phyloP scores from a whole-genome alignment of 163 green algal species.

The Scenedesmus sp. region DNA sequence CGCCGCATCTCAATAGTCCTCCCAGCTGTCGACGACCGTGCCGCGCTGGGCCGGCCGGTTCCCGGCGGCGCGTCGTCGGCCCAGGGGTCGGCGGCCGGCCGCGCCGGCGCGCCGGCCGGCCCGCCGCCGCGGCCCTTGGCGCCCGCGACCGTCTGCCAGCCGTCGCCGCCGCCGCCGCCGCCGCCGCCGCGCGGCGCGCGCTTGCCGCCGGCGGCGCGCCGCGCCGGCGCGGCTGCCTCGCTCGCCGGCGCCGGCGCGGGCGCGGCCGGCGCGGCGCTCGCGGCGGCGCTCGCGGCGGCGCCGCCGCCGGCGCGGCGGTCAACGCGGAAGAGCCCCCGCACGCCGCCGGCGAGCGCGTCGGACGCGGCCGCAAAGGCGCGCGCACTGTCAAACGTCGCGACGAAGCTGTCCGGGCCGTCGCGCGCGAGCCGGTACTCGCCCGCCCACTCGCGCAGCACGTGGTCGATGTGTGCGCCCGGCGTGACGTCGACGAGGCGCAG shows the following conservation, averaged over 20 bases:
- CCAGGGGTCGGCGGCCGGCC: slow-evolving; percentile 23
- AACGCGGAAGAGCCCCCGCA: slow-evolving; percentile 67
- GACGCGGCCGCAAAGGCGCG: slow-evolving; percentile 44
- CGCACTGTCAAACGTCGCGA: slow-evolving; percentile 51
- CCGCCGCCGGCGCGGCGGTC: slow-evolving; percentile 33
- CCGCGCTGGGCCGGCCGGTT: no score
- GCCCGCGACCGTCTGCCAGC: slow-evolving; percentile 20
- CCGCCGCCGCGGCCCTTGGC: neutral
- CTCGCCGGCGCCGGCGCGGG: neutral
- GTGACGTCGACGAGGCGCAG: slow-evolving; percentile 22
- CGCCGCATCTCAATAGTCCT: no score
- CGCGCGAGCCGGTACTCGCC: slow-evolving; percentile 49
- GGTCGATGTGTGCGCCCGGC: slow-evolving; percentile 47
- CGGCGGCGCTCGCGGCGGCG: slow-evolving; percentile 3
- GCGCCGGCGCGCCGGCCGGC: neutral
- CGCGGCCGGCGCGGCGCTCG: neutral
- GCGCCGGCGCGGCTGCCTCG: neutral
- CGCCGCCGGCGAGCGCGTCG: slow-evolving; percentile 59
- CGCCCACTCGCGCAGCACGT: slow-evolving; percentile 61
- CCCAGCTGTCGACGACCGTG: no score
- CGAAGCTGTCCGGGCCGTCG: slow-evolving; percentile 1
- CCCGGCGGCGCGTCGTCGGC: slow-evolving; percentile 43
- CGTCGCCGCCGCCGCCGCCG: neutral
- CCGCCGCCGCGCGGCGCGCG: neutral
- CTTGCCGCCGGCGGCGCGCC: neutral